Percentiles rank a stretch among this genome's conserved stretches.
phyloP scores from a whole-genome alignment of 192 early-diverging fungal species.

The Backusella tuberculispora region DNA sequence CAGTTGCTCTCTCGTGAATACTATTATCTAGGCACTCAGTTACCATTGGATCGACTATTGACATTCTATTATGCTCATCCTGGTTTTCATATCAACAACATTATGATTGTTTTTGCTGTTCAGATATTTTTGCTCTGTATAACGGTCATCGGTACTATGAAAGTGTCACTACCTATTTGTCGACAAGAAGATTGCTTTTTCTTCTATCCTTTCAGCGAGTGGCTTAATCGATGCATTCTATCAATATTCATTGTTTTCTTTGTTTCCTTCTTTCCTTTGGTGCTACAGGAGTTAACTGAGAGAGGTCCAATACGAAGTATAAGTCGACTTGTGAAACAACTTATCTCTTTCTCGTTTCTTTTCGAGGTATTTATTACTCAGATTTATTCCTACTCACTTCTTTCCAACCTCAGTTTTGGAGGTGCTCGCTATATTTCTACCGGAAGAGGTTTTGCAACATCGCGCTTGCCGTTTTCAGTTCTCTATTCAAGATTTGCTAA shows the following conservation, averaged over 20 bases:
- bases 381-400: slow-evolving; percentile 68
- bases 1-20: slow-evolving; percentile 81
- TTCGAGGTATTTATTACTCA: slow-evolving; percentile 77
- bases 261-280: slow-evolving; percentile 69
- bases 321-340: slow-evolving; percentile 63
- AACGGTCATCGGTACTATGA: slow-evolving; percentile 63
- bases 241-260: slow-evolving; percentile 73
- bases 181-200: slow-evolving; percentile 59
- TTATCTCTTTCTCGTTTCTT: slow-evolving; percentile 68
- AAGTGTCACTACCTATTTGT: slow-evolving; percentile 50
- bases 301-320: slow-evolving; percentile 64
- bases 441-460: slow-evolving; percentile 73
- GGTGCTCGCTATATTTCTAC: slow-evolving; percentile 74
- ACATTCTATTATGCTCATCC: slow-evolving; percentile 80
- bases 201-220: slow-evolving; percentile 61
- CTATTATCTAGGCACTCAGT: slow-evolving; percentile 73
- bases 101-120: slow-evolving; percentile 71
- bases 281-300: slow-evolving; percentile 73
- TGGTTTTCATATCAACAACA: slow-evolving; percentile 79
- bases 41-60: slow-evolving; percentile 74
- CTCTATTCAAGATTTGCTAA: slow-evolving; percentile 68
- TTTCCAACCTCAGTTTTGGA: slow-evolving; percentile 71
- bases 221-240: slow-evolving; percentile 67
- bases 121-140: slow-evolving; percentile 72
- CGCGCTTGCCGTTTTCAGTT: slow-evolving; percentile 63